Evolutionary conservation across 1,284 basidiomycete species (phyloP).

Genomic region (Ceratobasidium sp.): DNA sequence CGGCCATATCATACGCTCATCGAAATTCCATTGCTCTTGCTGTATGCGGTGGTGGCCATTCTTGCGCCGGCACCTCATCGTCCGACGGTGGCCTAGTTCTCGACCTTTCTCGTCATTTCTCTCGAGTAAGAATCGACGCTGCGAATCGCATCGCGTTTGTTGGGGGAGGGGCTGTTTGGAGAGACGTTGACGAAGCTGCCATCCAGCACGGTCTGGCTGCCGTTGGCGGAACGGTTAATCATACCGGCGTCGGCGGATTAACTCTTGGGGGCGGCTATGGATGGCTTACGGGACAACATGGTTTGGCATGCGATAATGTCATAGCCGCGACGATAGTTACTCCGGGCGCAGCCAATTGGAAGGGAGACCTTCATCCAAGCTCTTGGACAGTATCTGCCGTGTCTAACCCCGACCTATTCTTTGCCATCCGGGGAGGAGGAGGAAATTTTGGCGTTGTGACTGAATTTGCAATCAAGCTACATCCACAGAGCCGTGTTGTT

Average conservation of each 20-base stretch:
- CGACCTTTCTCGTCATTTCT: slow-evolving; percentile 45
- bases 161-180: slow-evolving; percentile 46
- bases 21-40: slow-evolving; percentile 6
- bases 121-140: slow-evolving; percentile 43
- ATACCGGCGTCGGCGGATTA: slow-evolving; percentile 47
- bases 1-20: slow-evolving; percentile 10
- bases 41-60: slow-evolving; percentile 34
- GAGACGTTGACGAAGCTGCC: slow-evolving; percentile 45
- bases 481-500: slow-evolving; percentile 31
- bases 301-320: slow-evolving; percentile 48
- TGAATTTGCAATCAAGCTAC: slow-evolving; percentile 38
- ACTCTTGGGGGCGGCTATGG: slow-evolving; percentile 49
- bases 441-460: slow-evolving; percentile 41
- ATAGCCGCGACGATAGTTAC: slow-evolving; percentile 43
- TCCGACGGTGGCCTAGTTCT: slow-evolving; percentile 43
- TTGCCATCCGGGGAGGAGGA: slow-evolving; percentile 38
- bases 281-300: slow-evolving; percentile 45
- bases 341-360: slow-evolving; percentile 7
- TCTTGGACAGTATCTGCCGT: slow-evolving; percentile 24
- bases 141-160: slow-evolving; percentile 43
- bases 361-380: slow-evolving; percentile 9
- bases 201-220: slow-evolving; percentile 44
- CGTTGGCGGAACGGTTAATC: slow-evolving; percentile 48
- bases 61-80: slow-evolving; percentile 28
- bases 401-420: slow-evolving; percentile 36